A percentile compares a stretch with the other conserved stretches of the same genome.
Evolutionary conservation across 1,284 basidiomycete species (phyloP).

Genomic region (Pterulicium gracile): DNA sequence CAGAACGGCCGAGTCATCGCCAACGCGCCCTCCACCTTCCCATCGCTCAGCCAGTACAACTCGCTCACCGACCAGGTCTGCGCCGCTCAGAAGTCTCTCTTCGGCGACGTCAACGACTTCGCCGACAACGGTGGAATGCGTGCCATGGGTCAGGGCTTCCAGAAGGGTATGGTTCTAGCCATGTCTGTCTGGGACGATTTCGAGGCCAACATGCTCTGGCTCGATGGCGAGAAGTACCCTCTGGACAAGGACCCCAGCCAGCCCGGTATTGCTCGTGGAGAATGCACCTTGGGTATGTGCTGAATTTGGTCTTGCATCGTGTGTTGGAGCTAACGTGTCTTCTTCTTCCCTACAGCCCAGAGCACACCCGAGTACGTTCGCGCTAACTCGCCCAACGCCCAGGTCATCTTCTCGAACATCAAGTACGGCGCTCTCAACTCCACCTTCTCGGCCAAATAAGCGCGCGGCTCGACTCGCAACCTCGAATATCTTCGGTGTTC

Average conservation of each 20-base stretch:
- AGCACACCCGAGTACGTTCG: no score
- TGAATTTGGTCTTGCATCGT: no score
- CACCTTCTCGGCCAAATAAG: no score
- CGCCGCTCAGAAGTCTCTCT: constrained; percentile 26
- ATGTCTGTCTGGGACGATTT: constrained; percentile 48
- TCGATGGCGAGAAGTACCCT: constrained; percentile 29
- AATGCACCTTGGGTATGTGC: background rate
- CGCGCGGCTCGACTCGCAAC: no score
- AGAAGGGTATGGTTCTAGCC: constrained; percentile 30
- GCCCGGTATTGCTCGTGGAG: constrained; percentile 19
- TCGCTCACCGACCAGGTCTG: constrained; percentile 32
- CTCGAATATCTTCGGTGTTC: no score
- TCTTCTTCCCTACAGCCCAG: no score
- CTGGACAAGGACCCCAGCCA: constrained; percentile 16
- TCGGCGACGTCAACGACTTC: constrained; percentile 36
- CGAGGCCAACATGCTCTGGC: constrained; percentile 35
- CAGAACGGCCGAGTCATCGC: constrained; percentile 25
- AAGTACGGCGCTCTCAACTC: no score
- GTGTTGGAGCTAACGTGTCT: no score
- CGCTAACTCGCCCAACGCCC: no score
- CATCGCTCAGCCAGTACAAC: constrained; percentile 19
- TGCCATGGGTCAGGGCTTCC: constrained; percentile 23
- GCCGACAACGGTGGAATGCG: constrained; percentile 29
- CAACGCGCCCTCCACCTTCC: background rate
- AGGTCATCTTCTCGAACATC: no score